phyloP scores from a whole-genome alignment of 805 yeast genomes.

The Lachancea sp. region DNA sequence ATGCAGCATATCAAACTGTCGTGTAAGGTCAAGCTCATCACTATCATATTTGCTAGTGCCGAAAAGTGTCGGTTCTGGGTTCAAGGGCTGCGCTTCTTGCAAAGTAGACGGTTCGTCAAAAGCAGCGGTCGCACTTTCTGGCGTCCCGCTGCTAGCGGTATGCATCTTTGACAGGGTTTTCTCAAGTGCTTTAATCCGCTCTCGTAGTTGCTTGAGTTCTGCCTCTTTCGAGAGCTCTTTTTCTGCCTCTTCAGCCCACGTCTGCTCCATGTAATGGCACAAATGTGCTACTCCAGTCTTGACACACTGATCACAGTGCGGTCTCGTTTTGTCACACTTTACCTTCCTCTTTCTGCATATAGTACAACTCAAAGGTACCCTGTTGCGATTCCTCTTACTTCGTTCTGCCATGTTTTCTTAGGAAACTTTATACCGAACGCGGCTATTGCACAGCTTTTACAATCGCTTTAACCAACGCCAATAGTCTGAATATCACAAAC shows the following conservation, averaged over 20 bases:
- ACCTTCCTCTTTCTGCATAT: slow-evolving; percentile 47
- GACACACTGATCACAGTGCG: slow-evolving; percentile 51
- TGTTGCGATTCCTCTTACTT: slow-evolving; percentile 37
- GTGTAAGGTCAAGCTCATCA: slow-evolving; percentile 35
- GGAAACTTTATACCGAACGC: background rate
- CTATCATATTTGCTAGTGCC: slow-evolving; percentile 22
- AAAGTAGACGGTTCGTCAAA: background rate
- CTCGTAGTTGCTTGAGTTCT: slow-evolving; percentile 48
- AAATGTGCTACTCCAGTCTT: slow-evolving; percentile 53
- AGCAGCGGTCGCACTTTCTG: slow-evolving; percentile 11
- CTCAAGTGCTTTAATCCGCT: slow-evolving; percentile 48
- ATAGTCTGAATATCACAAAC: too few species aligned
- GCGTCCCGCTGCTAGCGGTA: slow-evolving; percentile 18
- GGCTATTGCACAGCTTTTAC: background rate
- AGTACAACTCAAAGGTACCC: slow-evolving; percentile 43
- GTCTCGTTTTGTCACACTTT: slow-evolving; percentile 45
- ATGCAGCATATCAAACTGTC: slow-evolving; percentile 41
- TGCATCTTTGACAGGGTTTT: slow-evolving; percentile 36
- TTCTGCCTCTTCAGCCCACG: slow-evolving; percentile 52
- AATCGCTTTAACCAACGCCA: too few species aligned
- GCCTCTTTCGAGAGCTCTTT: slow-evolving; percentile 41
- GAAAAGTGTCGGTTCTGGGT: slow-evolving; percentile 6
- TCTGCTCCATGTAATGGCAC: slow-evolving; percentile 52
- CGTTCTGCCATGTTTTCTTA: slow-evolving; percentile 12
- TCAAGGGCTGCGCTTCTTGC: background rate